These are phyloP conservation scores for Lactifluus piperatus DNA, from an alignment of 768 basidiomycete genomes.

Conservation along the genomic window DNA sequence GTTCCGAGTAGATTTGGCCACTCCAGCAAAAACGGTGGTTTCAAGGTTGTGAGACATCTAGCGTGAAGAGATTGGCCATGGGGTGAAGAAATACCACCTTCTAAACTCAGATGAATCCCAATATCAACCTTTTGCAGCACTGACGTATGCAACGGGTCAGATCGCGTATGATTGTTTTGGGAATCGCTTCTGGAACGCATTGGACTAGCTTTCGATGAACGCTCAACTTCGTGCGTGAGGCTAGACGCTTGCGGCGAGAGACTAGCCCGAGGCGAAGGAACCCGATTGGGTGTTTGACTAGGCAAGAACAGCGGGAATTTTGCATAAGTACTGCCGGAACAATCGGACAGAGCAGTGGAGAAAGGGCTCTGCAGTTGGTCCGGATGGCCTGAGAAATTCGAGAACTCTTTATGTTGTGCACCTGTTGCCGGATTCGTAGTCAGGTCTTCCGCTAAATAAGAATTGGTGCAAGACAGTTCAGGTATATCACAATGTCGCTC, in stretches of 20 bases:
- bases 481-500: background rate
- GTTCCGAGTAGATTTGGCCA: background rate
- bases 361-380: background rate
- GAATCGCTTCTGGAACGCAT: background rate
- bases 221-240: background rate
- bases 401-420: background rate
- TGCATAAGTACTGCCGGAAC: background rate
- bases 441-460: background rate
- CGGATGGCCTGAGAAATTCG: background rate
- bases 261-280: background rate
- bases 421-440: background rate
- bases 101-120: background rate
- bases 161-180: background rate
- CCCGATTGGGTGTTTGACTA: conserved; percentile 10
- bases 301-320: conserved; percentile 9
- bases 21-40: background rate
- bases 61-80: background rate
- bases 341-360: background rate
- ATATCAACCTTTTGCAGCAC: background rate
- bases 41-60: background rate
- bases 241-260: background rate
- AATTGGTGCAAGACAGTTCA: background rate
- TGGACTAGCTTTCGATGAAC: background rate
- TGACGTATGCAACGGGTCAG: background rate
- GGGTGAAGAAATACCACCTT: background rate